These are phyloP conservation scores for Trametes sanguinea DNA, from an alignment of 768 basidiomycete genomes.

Conservation along the genomic window DNA sequence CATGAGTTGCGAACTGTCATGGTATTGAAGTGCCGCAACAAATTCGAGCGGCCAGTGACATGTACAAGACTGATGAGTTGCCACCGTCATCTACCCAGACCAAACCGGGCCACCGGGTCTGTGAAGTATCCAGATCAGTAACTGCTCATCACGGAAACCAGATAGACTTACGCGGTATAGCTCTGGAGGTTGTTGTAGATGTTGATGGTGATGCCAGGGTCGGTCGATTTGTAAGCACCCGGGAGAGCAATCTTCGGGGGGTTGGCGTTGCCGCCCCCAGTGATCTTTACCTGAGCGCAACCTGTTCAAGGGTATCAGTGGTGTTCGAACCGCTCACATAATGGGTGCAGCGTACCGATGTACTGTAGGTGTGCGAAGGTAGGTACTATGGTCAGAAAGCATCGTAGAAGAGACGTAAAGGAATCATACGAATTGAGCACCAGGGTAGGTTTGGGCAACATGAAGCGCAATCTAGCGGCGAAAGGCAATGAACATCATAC, in stretches of 20 bases:
- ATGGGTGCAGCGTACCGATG: no score
- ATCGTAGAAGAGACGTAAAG: no score
- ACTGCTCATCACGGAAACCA: neutral
- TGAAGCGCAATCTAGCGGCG: conserved; percentile 43
- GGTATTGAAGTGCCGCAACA: neutral
- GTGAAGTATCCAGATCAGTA: neutral
- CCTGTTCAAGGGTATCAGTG: no score
- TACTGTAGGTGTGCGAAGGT: no score
- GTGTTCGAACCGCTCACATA: no score
- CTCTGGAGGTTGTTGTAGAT: conserved; percentile 59
- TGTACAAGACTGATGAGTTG: neutral
- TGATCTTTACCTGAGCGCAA: conserved; percentile 52
- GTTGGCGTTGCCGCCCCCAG: conserved; percentile 46
- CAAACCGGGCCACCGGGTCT: conserved; percentile 35
- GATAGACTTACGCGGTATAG: conserved; percentile 40
- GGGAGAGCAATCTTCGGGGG: conserved; percentile 52
- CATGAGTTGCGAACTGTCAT: no score
- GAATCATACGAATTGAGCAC: conserved; percentile 52
- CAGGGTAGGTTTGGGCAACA: conserved; percentile 46
- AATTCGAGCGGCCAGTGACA: no score
- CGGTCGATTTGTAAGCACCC: conserved; percentile 46
- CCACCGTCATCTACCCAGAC: conserved; percentile 25
- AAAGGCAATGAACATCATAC: no score
- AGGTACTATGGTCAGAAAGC: no score
- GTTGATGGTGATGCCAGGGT: conserved; percentile 57